Evolutionary conservation across 1,284 basidiomycete genomes (phyloP), one percentile per base, ranked within the genome.

Genomic region (Athelia psychrophila): DNA sequence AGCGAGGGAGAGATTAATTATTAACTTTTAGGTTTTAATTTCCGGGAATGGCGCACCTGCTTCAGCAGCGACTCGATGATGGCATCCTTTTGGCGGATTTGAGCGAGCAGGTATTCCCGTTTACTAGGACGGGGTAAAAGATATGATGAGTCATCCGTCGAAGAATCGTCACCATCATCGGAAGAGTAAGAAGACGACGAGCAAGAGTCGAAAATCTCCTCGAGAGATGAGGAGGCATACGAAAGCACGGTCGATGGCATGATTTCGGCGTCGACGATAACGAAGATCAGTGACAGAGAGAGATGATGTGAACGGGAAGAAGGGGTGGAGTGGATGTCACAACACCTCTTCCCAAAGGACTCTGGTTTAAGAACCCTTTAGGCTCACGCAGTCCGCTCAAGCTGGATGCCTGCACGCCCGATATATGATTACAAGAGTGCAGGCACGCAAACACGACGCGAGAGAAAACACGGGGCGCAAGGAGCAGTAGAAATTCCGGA

Each of bases 1-100:
- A 30, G 16, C 42, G 19, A 33, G 19, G 56, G 51, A 19, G 48
- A 13, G 27, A n/a, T 9, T 23, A 19, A 53, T 22, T 42, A 35
- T 30, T 30, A 30, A 30, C 27, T 30, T 30, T 30, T 38, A 44
- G 50, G 35, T 38, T 52, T 38, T 30, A 49, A 19, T 2, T 50
- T 60, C 48, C 54, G 27, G 13, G 13, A 30, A 30, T 23, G 20
- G 16, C 44, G 16, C 30, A 84, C 88, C 74, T 91, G 87, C 64
- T 90, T 89, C 60, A 92, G 76, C 24, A 92, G 77, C 15, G 83
- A 85, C 58, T 91, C 87, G 58, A 92, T 92, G 59, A 91, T 85
- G 20, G 81, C 75, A 69, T 92, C 89, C 71, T 92, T 92, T 70
- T 91, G 86, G 52, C 84, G 79, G 56, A 92, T 86, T 64, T 91